Conservation (phyloP, 345 rosid genomes). For the Eucalyptus curtisii region DNA sequence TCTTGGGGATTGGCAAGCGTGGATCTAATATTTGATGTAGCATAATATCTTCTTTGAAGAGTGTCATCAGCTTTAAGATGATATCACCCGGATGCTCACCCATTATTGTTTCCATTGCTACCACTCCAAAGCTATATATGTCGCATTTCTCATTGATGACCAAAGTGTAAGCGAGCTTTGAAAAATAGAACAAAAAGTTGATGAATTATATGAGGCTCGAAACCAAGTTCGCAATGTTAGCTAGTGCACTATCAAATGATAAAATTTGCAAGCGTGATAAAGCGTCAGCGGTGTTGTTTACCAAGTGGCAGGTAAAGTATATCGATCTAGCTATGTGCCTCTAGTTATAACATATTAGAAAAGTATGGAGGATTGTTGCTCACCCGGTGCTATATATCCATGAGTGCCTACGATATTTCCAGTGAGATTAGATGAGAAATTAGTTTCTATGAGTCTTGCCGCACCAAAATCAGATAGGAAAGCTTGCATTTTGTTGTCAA, state of each 20-base stretch:
- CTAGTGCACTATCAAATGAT: background rate
- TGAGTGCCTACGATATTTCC: background rate
- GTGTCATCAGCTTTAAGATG: background rate
- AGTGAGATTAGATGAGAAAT: background rate
- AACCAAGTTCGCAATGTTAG: background rate
- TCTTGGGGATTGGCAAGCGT: background rate
- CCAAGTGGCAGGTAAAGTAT: background rate
- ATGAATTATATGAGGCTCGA: background rate
- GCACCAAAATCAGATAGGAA: background rate
- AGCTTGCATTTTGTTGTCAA: background rate
- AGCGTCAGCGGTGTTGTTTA: background rate
- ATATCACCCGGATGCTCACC: constrained; percentile 8
- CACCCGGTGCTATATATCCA: constrained; percentile 10
- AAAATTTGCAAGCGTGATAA: background rate
- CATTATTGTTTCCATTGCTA: constrained; percentile 2
- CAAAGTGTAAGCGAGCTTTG: constrained; percentile 17
- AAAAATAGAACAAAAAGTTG: background rate
- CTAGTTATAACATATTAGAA: background rate
- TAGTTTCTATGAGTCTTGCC: background rate
- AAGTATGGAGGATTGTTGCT: background rate
- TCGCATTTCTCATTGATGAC: constrained; percentile 8
- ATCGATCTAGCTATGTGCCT: background rate
- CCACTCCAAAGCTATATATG: constrained; percentile 12
- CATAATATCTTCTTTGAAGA: background rate
- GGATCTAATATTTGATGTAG: background rate